These are phyloP conservation scores for Tolypocladium amazonense DNA, from an alignment of 2,329 filamentous ascomycete species.

Conservation along the genomic window DNA sequence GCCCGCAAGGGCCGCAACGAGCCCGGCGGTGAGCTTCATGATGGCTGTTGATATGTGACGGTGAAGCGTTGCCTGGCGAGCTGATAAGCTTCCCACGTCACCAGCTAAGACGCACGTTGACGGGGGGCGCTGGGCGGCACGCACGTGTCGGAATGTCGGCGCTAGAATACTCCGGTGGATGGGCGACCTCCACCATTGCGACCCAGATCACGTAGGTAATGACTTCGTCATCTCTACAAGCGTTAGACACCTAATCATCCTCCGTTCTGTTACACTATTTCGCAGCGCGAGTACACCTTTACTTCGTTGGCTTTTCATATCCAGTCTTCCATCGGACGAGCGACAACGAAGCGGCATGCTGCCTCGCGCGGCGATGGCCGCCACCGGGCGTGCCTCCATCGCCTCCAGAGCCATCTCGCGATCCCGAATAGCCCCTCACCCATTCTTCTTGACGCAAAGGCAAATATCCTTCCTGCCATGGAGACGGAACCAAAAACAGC, in stretches of 20 bases:
- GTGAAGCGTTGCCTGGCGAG: conserved; percentile 15
- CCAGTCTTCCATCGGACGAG: background rate
- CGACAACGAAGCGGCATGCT: conserved; percentile 7
- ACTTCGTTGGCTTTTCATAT: background rate
- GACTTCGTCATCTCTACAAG: background rate
- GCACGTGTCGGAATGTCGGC: conserved; percentile 17
- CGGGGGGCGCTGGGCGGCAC: conserved; percentile 7
- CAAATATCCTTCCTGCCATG: conserved; percentile 24
- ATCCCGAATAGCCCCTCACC: conserved; percentile 11
- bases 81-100: conserved; percentile 16
- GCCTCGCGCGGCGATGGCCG: conserved; percentile 10
- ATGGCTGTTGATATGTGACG: conserved; percentile 21
- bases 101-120: conserved; percentile 10
- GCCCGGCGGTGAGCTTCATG: conserved; percentile 33
- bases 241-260: background rate
- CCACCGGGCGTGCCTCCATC: conserved; percentile 9
- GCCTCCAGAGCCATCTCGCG: conserved; percentile 9
- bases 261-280: background rate
- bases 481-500: conserved; percentile 10
- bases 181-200: conserved; percentile 9
- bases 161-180: conserved; percentile 16
- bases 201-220: background rate
- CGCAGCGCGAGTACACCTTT: no score
- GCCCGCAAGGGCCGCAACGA: conserved; percentile 26
- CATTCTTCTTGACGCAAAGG: conserved; percentile 10